phyloP scores from a whole-genome alignment of 1,139 yeast species.

The Saccharomyces hybrid region DNA sequence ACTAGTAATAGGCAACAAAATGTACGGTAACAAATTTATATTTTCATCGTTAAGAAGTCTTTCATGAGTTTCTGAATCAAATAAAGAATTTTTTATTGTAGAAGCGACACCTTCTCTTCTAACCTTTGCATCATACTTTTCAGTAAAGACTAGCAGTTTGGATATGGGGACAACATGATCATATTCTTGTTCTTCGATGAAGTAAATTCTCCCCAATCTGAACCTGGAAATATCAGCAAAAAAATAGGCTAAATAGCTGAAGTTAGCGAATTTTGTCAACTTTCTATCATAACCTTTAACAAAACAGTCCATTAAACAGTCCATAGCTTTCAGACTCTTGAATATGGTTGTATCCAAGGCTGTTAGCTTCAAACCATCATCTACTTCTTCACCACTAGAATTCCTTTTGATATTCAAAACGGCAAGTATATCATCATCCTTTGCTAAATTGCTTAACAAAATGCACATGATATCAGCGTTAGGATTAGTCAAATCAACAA shows the following conservation, averaged over 20 bases:
- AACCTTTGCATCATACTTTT: conserved; percentile 63
- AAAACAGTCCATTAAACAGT: conserved; percentile 82
- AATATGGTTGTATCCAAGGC: conserved; percentile 37
- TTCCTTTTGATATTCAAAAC: conserved; percentile 45
- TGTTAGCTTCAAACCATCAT: conserved; percentile 10
- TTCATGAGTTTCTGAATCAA: conserved; percentile 66
- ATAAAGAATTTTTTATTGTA: conserved; percentile 80
- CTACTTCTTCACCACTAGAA: conserved; percentile 19
- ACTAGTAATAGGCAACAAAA: conserved; percentile 76
- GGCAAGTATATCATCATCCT: conserved; percentile 55
- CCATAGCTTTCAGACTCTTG: conserved; percentile 56
- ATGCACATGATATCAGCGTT: conserved; percentile 82
- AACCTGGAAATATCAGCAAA: conserved; percentile 85
- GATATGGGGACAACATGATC: conserved; percentile 76
- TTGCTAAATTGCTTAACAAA: conserved; percentile 75
- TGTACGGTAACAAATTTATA: conserved; percentile 71
- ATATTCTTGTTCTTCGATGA: conserved; percentile 60
- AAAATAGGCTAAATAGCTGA: conserved; percentile 76
- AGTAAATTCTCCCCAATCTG: conserved; percentile 65
- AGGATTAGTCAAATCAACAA: conserved; percentile 49
- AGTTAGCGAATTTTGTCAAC: conserved; percentile 64
- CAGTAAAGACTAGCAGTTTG: conserved; percentile 76
- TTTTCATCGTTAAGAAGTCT: conserved; percentile 51
- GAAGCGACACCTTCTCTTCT: conserved; percentile 93
- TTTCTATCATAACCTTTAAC: conserved; percentile 75